Evolutionary conservation across 345 rosid genomes (phyloP).

Genomic region (Linum tenue): DNA sequence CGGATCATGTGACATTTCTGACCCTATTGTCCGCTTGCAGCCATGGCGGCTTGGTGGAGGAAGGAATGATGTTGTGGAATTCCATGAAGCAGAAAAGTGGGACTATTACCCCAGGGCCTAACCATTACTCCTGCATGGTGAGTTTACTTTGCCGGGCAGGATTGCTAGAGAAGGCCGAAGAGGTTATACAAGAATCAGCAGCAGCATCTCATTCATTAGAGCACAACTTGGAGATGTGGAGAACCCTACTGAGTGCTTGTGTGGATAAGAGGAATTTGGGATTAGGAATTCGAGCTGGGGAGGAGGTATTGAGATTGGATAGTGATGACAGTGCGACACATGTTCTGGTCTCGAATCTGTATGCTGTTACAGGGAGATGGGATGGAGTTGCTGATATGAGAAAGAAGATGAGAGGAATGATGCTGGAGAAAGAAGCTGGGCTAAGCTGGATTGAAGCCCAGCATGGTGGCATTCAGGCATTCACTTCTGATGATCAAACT

Average conservation of each 20-base stretch:
- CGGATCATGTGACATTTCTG: constrained; percentile 70
- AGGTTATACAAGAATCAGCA: constrained; percentile 33
- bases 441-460: constrained; percentile 71
- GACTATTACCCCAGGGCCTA: constrained; percentile 36
- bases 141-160: constrained; percentile 75
- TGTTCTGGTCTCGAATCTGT: constrained; percentile 60
- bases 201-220: constrained; percentile 21
- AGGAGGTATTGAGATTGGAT: constrained; percentile 42
- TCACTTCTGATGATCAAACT: constrained; percentile 55
- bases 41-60: constrained; percentile 52
- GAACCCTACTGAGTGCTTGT: constrained; percentile 70
- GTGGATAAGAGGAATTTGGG: constrained; percentile 40
- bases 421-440: constrained; percentile 56
- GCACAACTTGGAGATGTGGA: constrained; percentile 48
- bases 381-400: constrained; percentile 51
- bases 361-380: constrained; percentile 64
- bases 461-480: constrained; percentile 32
- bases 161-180: constrained; percentile 48
- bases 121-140: constrained; percentile 82
- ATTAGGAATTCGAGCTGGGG: constrained; percentile 55
- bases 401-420: constrained; percentile 49
- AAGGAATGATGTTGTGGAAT: constrained; percentile 60
- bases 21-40: constrained; percentile 68
- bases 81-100: constrained; percentile 39
- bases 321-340: constrained; percentile 53